Evolutionary conservation across 2,329 filamentous ascomycete species (phyloP).

Genomic region (Alternaria viburni): DNA sequence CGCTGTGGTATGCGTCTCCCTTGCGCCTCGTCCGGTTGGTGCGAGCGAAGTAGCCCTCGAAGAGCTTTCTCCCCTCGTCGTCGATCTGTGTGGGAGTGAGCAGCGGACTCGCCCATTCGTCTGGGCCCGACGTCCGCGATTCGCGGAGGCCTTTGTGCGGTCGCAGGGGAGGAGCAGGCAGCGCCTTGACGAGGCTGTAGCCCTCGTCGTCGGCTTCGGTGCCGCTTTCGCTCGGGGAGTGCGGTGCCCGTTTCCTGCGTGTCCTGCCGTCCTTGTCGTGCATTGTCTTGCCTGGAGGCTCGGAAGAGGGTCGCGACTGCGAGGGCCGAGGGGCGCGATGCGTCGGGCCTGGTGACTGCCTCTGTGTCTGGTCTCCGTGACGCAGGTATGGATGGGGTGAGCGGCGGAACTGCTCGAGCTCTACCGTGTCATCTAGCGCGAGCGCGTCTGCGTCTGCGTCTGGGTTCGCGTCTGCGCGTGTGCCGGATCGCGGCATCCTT

Average conservation of each 20-base stretch:
- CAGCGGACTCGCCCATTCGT: conserved; percentile 48
- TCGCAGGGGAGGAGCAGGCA: conserved; percentile 77
- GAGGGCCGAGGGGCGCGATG: neutral
- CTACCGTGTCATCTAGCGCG: conserved; percentile 31
- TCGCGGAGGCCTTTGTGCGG: conserved; percentile 80
- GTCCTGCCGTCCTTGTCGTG: conserved; percentile 36
- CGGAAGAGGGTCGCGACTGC: conserved; percentile 20
- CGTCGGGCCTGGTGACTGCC: conserved; percentile 18
- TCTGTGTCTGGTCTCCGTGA: conserved; percentile 33
- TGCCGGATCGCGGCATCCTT: conserved; percentile 18
- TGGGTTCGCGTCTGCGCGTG: conserved; percentile 25
- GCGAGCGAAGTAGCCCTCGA: conserved; percentile 46
- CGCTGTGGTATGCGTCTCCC: conserved; percentile 30
- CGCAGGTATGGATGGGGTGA: conserved; percentile 49
- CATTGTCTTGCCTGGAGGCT: conserved; percentile 25
- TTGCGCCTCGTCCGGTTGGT: conserved; percentile 21
- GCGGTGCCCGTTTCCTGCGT: conserved; percentile 35
- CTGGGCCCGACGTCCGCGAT: conserved; percentile 43
- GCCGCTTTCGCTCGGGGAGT: conserved; percentile 78
- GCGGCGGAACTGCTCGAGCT: conserved; percentile 45
- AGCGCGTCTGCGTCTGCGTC: conserved; percentile 28
- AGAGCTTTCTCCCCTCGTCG: conserved; percentile 51
- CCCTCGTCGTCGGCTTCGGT: conserved; percentile 96
- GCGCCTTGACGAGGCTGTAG: conserved; percentile 73
- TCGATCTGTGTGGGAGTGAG: conserved; percentile 57